Percentiles rank a stretch among this genome's conserved stretches.
These are phyloP conservation scores for Trapa incisa DNA, from an alignment of 345 rosid genomes.

Conservation along the genomic window DNA sequence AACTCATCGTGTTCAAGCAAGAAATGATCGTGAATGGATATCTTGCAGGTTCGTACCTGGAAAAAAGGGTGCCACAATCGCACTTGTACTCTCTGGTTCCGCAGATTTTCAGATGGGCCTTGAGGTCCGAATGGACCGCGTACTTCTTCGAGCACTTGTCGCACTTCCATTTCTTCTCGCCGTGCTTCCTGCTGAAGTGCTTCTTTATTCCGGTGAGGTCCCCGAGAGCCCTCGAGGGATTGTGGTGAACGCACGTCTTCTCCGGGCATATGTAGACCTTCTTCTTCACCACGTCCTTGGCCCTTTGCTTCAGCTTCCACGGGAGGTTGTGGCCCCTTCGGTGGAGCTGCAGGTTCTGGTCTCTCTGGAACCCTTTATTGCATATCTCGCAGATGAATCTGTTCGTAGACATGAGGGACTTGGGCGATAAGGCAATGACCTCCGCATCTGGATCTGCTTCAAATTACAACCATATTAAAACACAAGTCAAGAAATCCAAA, in stretches of 20 bases:
- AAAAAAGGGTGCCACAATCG: slow-evolving; percentile 87
- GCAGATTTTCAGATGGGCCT: slow-evolving; percentile 90
- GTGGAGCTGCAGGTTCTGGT: slow-evolving; percentile 91
- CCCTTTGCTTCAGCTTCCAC: slow-evolving; percentile 79
- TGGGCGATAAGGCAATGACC: no score
- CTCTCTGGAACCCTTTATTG: slow-evolving; percentile 16
- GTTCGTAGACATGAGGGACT: no score
- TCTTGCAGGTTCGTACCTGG: slow-evolving; percentile 31
- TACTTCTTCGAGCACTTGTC: slow-evolving; percentile 95
- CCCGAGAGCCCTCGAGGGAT: slow-evolving; percentile 81
- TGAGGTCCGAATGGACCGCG: slow-evolving; percentile 94
- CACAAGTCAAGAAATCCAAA: no score
- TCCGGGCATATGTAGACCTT: slow-evolving; percentile 90
- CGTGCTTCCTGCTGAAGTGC: slow-evolving; percentile 86
- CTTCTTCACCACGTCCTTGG: slow-evolving; percentile 49
- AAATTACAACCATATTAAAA: no score
- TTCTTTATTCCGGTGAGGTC: slow-evolving; percentile 92
- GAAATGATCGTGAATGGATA: not conserved
- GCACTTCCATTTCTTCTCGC: slow-evolving; percentile 95
- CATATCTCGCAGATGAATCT: no score
- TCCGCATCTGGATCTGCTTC: no score
- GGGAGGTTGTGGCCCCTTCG: slow-evolving; percentile 93
- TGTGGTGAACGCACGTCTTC: slow-evolving; percentile 80
- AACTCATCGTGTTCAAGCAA: not conserved
- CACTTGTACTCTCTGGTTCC: slow-evolving; percentile 94